Conservation (phyloP, 345 rosid genomes). For the Eutrema heterophyllum region DNA sequence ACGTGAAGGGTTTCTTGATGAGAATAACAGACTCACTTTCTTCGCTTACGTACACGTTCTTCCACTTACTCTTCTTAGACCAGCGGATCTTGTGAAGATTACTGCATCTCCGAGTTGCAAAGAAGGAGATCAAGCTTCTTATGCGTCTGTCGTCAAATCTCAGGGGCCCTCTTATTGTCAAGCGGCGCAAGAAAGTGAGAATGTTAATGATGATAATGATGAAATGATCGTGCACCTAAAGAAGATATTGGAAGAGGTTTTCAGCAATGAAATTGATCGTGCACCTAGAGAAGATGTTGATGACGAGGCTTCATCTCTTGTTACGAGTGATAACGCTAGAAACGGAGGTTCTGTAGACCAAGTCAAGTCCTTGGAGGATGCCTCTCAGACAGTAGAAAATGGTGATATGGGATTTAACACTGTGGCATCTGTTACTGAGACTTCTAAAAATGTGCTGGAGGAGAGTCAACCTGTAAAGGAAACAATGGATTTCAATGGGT, state of each 20-base stretch:
- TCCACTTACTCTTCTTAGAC: background rate
- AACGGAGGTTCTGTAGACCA: background rate
- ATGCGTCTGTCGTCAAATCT: background rate
- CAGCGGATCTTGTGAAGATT: background rate
- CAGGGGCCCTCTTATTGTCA: background rate
- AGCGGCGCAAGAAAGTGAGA: background rate
- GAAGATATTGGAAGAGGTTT: too few relatives aligned
- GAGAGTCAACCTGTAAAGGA: background rate
- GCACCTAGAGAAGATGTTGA: background rate
- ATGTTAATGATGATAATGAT: background rate
- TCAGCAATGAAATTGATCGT: background rate
- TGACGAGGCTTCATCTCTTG: background rate
- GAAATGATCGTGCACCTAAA: too few relatives aligned
- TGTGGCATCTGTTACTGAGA: background rate
- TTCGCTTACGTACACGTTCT: slow-evolving; percentile 47
- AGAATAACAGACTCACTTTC: slow-evolving; percentile 45
- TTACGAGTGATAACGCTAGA: background rate
- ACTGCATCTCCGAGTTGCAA: background rate
- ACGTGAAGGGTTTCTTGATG: slow-evolving; percentile 32
- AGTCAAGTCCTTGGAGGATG: background rate
- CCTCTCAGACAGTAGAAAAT: background rate
- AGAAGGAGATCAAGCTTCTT: background rate
- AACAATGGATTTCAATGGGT: background rate
- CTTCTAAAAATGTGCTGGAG: background rate
- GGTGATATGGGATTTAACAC: background rate